Base-by-base conservation (phyloP, 2,329 filamentous ascomycete species). In the Diaporthe aspalathi region DNA sequence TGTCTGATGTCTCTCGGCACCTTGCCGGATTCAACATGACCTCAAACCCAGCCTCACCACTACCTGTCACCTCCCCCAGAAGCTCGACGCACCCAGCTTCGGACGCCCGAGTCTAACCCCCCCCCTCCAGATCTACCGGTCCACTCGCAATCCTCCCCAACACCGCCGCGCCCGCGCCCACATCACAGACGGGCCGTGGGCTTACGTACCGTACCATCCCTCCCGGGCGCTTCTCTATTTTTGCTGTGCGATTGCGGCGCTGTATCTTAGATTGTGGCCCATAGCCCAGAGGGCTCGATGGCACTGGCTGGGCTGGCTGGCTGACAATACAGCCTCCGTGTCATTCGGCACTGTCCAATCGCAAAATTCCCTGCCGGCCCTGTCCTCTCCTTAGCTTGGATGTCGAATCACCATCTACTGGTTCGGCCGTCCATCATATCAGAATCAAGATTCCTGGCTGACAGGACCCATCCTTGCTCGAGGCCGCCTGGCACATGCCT, bases 271-370 rank as follows among this genome's bases (percentile, higher is more conserved):
- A 49, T 32, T 8, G 32, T 32, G 27, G 27, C 27, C 60, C 60
- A 35, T 47, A 65, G 45, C 47, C 40, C 43, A 35, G 53, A 73
- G 69, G 72, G 69, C 65, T 32, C 32, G 32, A 5, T 35, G 60
- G 45, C 60, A 71, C 65, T 66, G 43, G 68, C 69, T 65, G 60
- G 60, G 69, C 65, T 66, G 43, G 68, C 69, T 65, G 60, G 60
- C 60, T 73, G 72, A 71, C 29, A 73, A 62, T 32, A 57, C 65
- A 73, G 71, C 71, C 71, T 71, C 68, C 71, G 71, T 71, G 49
- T 47, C 56, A 47, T 49, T 65, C 69, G 54, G 7, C 29, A 12
- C 29, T 35, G 60, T 35, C 60, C 60, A 65, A 65, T 65, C 60
- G 60, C 60, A 65, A 65, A 65, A 65, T 65, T 65, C 60, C 43